These are phyloP conservation scores for Coemansia sp. DNA, from an alignment of 192 early-diverging fungal genomes.

Conservation along the genomic window DNA sequence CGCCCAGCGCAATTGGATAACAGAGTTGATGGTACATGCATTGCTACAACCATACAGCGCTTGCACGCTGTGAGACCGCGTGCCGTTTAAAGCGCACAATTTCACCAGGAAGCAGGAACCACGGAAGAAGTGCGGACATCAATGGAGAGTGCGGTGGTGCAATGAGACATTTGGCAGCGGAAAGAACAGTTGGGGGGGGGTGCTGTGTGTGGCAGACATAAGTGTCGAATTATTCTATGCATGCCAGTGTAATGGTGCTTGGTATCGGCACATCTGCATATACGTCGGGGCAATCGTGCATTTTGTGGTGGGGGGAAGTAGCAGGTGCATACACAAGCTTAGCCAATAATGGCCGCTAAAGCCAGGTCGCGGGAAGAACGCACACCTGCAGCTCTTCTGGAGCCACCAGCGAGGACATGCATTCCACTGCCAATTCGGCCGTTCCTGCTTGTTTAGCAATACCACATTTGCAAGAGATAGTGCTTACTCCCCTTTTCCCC, in stretches of 20 bases:
- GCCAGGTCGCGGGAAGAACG: slow-evolving; percentile 36
- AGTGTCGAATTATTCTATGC: slow-evolving; percentile 10
- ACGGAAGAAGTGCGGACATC: neutral
- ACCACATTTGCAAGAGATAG: neutral
- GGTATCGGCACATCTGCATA: slow-evolving; percentile 1
- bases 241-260: slow-evolving; percentile 5
- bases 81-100: neutral
- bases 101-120: neutral
- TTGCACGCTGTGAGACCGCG: neutral
- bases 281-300: slow-evolving; percentile 19
- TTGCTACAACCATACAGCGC: neutral
- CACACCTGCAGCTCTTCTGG: slow-evolving; percentile 19
- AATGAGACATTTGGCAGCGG: neutral
- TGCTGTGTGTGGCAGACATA: neutral
- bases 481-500: neutral
- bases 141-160: neutral
- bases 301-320: slow-evolving; percentile 4
- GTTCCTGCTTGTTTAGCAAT: neutral
- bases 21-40: neutral
- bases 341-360: slow-evolving; percentile 31
- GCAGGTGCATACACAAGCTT: slow-evolving; percentile 9
- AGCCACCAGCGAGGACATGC: slow-evolving; percentile 3
- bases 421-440: neutral
- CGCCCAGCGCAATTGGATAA: neutral
- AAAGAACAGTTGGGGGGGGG: neutral